A percentile compares a stretch with the other conserved stretches of the same genome.
These are phyloP conservation scores for Amanita molliuscula DNA, from an alignment of 768 basidiomycete genomes.

Conservation along the genomic window DNA sequence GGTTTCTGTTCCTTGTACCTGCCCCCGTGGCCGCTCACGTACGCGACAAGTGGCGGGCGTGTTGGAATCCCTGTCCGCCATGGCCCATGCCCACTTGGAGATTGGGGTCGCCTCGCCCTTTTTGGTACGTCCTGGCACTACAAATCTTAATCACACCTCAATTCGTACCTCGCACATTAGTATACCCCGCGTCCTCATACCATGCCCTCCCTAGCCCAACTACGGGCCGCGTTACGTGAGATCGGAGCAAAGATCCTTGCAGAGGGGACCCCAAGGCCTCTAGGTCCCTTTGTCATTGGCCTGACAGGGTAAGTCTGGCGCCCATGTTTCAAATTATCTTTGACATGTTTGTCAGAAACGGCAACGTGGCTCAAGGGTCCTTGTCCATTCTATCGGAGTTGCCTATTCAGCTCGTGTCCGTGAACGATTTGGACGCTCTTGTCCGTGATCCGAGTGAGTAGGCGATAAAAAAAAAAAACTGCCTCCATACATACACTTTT, in stretches of 20 bases:
- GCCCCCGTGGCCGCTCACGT: neutral
- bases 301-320: conserved; percentile 58
- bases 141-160: neutral
- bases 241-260: conserved; percentile 46
- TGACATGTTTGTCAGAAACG: conserved; percentile 35
- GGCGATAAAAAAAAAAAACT: neutral
- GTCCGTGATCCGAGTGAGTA: conserved; percentile 38
- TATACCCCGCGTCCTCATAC: conserved; percentile 77
- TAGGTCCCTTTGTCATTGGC: conserved; percentile 75
- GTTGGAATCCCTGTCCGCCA: conserved; percentile 68
- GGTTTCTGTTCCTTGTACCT: neutral
- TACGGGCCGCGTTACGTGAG: conserved; percentile 42
- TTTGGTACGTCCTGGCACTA: conserved; percentile 40
- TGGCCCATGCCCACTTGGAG: conserved; percentile 72
- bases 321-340: neutral
- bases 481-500: neutral
- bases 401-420: conserved; percentile 48
- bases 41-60: conserved; percentile 60
- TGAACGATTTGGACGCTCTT: conserved; percentile 46
- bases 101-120: conserved; percentile 77
- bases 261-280: conserved; percentile 46
- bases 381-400: conserved; percentile 64
- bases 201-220: conserved; percentile 40
- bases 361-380: conserved; percentile 76
- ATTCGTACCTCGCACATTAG: conserved; percentile 23